Base-by-base conservation (phyloP, 225 moss, liverwort and hornwort species). In the Anthoceros angustus region DNA sequence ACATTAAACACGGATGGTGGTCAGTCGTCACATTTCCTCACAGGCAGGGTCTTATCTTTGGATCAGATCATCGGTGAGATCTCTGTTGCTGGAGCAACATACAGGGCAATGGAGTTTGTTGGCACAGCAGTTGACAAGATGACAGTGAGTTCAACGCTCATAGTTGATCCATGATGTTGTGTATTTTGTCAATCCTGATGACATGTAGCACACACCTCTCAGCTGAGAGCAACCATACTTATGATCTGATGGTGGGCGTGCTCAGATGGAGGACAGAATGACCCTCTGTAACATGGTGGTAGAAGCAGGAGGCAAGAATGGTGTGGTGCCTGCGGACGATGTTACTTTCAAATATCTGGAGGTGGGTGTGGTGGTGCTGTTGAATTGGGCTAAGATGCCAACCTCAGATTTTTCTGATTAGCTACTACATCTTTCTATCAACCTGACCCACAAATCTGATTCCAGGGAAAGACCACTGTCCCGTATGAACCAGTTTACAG, bases 41-140 rank as follows among this genome's bases (percentile, higher is more conserved):
- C 5, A 63, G 63, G 4, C 38, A 12, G 2, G 63, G n/a, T 3
- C 12, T 5, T 64, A 25, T 10, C 20, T 16, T 45, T 83, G 71
- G n/a, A n/a, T n/a, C 78, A 98, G 95, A 98, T 98, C 60, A 98
- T 98, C 67, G 95, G 95, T 72, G 95, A 98, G 78, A 98, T 98
- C 16, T 82, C 83, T 67, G 82, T 98, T 61, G 83, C 95, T 60
- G 95, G 95, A 83, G 95, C 91, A 67, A 89, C 95, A 32, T 98
- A 98, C 77, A 86, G 85, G 74, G 81, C 95, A 20, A 98, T 98
- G 95, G 95, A 98, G 74, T 98, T 98, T 72, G 84, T 86, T 74
- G 95, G 95, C 45, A 80, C 95, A 66, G 67, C 87, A 25, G 78
- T 98, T 65, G 95, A 98, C n/a, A 81, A 78, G 46, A 83, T 98